Evolutionary conservation across 2,329 filamentous ascomycete genomes (phyloP).

Genomic region (Phaeomoniella chlamydospora): DNA sequence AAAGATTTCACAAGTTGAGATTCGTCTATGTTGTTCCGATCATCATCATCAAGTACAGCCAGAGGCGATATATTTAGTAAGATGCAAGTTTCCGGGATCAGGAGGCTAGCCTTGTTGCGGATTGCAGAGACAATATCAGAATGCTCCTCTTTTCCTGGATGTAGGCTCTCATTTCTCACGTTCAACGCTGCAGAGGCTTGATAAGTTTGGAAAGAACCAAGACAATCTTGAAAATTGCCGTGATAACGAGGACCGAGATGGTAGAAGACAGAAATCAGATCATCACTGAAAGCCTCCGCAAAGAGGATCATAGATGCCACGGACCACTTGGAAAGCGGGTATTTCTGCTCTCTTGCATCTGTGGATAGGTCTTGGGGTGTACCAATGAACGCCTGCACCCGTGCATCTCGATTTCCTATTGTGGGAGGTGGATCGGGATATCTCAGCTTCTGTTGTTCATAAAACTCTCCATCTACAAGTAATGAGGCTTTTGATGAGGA

Average conservation of each 20-base stretch:
- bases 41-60: constrained; percentile 67
- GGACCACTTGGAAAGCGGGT: constrained; percentile 69
- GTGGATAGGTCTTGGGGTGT: constrained; percentile 79
- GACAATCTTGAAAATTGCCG: constrained; percentile 91
- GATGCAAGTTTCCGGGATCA: constrained; percentile 70
- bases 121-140: constrained; percentile 89
- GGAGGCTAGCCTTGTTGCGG: constrained; percentile 63
- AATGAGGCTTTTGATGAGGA: constrained; percentile 68
- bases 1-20: constrained; percentile 61
- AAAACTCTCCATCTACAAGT: constrained; percentile 86
- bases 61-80: constrained; percentile 71
- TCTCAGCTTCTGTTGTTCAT: constrained; percentile 77
- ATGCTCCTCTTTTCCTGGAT: constrained; percentile 75
- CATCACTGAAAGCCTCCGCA: constrained; percentile 75
- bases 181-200: constrained; percentile 82
- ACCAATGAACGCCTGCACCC: constrained; percentile 83
- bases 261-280: constrained; percentile 79
- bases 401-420: constrained; percentile 33
- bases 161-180: constrained; percentile 77
- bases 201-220: constrained; percentile 94
- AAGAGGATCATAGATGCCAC: constrained; percentile 82
- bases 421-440: constrained; percentile 67
- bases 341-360: constrained; percentile 46
- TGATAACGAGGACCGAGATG: constrained; percentile 82
- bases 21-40: constrained; percentile 56